Evolutionary conservation across 352 stramenopile species (phyloP).

Genomic region (Phytophthora kernoviae): DNA sequence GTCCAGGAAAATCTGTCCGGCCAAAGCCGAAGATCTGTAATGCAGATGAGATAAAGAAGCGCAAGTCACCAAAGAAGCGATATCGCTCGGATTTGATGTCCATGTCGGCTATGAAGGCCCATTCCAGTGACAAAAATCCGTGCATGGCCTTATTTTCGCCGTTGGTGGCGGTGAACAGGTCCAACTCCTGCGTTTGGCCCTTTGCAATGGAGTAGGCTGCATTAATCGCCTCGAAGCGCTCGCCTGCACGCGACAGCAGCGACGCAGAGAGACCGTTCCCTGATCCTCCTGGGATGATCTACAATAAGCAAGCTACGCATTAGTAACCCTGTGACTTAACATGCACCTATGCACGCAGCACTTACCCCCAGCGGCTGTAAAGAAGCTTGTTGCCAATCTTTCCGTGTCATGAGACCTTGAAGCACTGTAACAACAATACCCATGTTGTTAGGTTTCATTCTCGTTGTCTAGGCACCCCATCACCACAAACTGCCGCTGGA

Average conservation of each 20-base stretch:
- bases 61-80: slow-evolving; percentile 57
- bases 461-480: not conserved
- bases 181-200: slow-evolving; percentile 61
- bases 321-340: not conserved
- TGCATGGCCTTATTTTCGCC: slow-evolving; percentile 57
- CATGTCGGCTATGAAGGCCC: slow-evolving; percentile 82
- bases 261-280: slow-evolving; percentile 73
- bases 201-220: slow-evolving; percentile 73
- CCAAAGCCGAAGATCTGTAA: slow-evolving; percentile 49
- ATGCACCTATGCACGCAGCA: slow-evolving; percentile 3
- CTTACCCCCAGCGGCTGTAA: slow-evolving; percentile 56
- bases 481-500: not conserved
- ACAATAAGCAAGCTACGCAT: not conserved
- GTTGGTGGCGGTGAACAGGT: slow-evolving; percentile 62
- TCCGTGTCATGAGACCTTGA: slow-evolving; percentile 70
- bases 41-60: slow-evolving; percentile 54
- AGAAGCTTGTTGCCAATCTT: slow-evolving; percentile 65
- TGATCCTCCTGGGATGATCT: slow-evolving; percentile 56
- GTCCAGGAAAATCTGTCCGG: slow-evolving; percentile 42
- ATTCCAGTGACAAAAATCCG: slow-evolving; percentile 87
- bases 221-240: slow-evolving; percentile 57
- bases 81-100: slow-evolving; percentile 75
- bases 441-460: slow-evolving; percentile 8
- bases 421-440: slow-evolving; percentile 47
- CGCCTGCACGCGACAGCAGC: slow-evolving; percentile 52